Percentiles rank a stretch among this genome's conserved stretches.
Conservation (phyloP, 306 rosid genomes). For the Benincasa hispida region DNA sequence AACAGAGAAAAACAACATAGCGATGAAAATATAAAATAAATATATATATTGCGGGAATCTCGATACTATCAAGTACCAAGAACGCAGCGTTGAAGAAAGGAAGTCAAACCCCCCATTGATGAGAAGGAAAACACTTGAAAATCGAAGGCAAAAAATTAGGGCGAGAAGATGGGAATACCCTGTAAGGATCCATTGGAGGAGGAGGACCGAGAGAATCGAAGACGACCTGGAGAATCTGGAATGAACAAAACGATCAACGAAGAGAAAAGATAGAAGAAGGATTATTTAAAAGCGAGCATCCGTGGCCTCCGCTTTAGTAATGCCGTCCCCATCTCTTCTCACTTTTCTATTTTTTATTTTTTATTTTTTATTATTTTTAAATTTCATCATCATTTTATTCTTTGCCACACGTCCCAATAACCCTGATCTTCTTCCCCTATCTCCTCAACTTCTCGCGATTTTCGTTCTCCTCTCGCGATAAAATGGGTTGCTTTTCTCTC, state of each 20-base stretch:
- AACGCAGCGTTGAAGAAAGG: background rate
- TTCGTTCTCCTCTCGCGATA: background rate
- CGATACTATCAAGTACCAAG: background rate
- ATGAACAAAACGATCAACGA: background rate
- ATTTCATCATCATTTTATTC: background rate
- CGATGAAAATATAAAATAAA: background rate
- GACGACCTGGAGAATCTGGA: background rate
- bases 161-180: slow-evolving; percentile 14
- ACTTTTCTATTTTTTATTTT: background rate
- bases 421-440: background rate
- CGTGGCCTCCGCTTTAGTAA: background rate
- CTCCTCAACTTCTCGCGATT: background rate
- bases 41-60: background rate
- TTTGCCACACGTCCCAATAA: slow-evolving; percentile 1
- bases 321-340: background rate
- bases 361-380: background rate
- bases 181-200: slow-evolving; percentile 51
- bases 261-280: background rate
- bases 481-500: background rate
- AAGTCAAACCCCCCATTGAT: background rate
- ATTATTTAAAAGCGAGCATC: background rate
- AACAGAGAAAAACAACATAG: background rate
- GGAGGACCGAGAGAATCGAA: background rate
- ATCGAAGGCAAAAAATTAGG: background rate
- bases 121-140: background rate